Conservation (phyloP, 2,329 filamentous ascomycete species). For the Ophiocordyceps camponoti-rufipedis region DNA sequence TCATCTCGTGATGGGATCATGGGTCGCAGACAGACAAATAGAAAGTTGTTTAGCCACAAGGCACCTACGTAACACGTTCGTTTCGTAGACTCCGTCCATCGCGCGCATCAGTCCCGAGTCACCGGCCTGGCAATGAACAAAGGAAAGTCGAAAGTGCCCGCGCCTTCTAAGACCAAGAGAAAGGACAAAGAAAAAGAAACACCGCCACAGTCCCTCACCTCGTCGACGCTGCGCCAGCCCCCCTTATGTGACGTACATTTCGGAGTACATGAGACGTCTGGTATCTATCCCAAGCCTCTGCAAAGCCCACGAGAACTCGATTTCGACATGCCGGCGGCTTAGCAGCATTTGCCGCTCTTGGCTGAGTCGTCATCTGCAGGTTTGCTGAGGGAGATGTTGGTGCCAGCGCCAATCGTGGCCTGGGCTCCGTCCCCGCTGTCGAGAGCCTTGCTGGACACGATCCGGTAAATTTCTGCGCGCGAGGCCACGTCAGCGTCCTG, state of each 20-base stretch:
- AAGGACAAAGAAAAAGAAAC: conserved; percentile 8
- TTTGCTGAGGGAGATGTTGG: conserved; percentile 76
- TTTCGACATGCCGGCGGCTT: conserved; percentile 16
- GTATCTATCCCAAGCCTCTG: conserved; percentile 13
- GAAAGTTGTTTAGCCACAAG: background rate
- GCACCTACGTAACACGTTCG: conserved; percentile 18
- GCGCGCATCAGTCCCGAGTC: background rate
- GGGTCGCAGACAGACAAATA: background rate
- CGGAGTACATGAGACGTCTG: conserved; percentile 15
- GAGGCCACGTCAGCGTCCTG: conserved; percentile 2
- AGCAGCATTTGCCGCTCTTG: conserved; percentile 74
- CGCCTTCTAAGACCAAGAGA: conserved; percentile 19
- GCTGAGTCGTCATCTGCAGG: conserved; percentile 55
- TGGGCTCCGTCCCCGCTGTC: conserved; percentile 73
- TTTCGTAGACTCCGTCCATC: conserved; percentile 11
- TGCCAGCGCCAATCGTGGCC: conserved; percentile 61
- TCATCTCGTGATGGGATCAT: background rate
- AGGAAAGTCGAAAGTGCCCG: conserved; percentile 20
- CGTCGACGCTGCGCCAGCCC: conserved; percentile 12
- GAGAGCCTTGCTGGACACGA: conserved; percentile 93
- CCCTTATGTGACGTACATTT: conserved; percentile 15
- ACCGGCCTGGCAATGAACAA: conserved; percentile 13
- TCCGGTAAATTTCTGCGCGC: conserved; percentile 84
- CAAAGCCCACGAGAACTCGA: conserved; percentile 7
- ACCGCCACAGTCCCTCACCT: conserved; percentile 16